Conservation (phyloP, 805 yeast species). For the Candida ulmi region DNA sequence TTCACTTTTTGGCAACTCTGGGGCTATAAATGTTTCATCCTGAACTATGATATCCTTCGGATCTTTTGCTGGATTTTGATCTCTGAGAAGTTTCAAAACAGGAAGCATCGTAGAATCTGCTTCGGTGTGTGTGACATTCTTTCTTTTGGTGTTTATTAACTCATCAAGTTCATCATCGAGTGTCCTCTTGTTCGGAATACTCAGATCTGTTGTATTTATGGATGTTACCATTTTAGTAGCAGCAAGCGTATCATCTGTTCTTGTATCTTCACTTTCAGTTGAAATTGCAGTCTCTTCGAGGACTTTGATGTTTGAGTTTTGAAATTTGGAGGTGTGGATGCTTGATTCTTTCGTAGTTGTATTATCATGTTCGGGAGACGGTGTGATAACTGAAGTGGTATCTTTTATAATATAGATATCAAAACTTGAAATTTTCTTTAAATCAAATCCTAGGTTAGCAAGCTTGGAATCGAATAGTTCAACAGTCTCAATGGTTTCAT, state of each 20-base stretch:
- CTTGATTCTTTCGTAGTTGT: background rate
- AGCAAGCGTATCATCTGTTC: background rate
- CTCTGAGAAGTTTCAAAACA: slow-evolving; percentile 1
- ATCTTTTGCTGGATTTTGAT: too few relatives aligned
- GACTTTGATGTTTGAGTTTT: background rate
- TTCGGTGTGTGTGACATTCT: background rate
- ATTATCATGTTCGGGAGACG: background rate
- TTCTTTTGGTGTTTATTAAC: slow-evolving; percentile 8
- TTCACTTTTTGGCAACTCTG: background rate
- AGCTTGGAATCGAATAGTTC: background rate
- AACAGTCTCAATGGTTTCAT: background rate
- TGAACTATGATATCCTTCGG: background rate
- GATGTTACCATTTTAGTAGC: slow-evolving; percentile 1
- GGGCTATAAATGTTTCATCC: background rate
- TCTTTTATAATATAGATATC: background rate
- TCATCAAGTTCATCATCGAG: slow-evolving; percentile 17
- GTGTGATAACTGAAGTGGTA: too few relatives aligned
- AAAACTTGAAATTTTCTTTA: background rate
- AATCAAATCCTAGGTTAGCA: too few relatives aligned
- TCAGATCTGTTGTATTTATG: background rate
- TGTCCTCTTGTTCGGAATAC: slow-evolving; percentile 1
- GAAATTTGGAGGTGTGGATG: background rate
- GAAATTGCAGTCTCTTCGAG: background rate
- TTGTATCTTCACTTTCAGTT: background rate
- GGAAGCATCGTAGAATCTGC: background rate